phyloP scores from a whole-genome alignment of 1,284 basidiomycete genomes.

The Cryptococcus depauperatus region DNA sequence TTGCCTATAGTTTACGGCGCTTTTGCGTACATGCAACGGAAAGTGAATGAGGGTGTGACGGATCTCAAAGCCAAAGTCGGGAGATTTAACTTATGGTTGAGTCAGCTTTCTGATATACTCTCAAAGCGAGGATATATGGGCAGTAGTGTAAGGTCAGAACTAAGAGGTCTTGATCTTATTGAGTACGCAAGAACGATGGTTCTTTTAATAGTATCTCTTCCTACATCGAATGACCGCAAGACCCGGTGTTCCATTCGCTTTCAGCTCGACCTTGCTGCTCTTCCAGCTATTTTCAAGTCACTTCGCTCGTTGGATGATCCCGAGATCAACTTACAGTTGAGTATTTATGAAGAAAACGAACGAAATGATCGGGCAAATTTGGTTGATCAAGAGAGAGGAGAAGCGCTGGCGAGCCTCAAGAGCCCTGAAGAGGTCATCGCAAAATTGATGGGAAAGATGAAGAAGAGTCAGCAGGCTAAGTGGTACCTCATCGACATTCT shows the following conservation, averaged over 20 bases:
- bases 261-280: conserved; percentile 80
- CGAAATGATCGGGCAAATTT: conserved; percentile 73
- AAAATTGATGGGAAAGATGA: conserved; percentile 64
- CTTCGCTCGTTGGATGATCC: conserved; percentile 58
- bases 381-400: conserved; percentile 66
- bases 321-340: conserved; percentile 60
- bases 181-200: conserved; percentile 37
- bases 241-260: conserved; percentile 43
- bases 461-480: conserved; percentile 62
- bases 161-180: conserved; percentile 48
- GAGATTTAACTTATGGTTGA: conserved; percentile 84
- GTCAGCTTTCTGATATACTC: conserved; percentile 67
- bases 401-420: conserved; percentile 66
- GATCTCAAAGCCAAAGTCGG: conserved; percentile 53
- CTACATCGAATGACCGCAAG: conserved; percentile 34
- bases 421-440: conserved; percentile 82
- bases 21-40: conserved; percentile 44
- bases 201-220: conserved; percentile 19
- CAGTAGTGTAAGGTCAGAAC: conserved; percentile 83
- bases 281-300: conserved; percentile 64
- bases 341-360: conserved; percentile 58
- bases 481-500: conserved; percentile 86
- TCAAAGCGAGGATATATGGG: conserved; percentile 90
- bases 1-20: conserved; percentile 48
- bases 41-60: conserved; percentile 24